Evolutionary conservation across 2,329 filamentous ascomycete genomes (phyloP).

Genomic region (Pleoardoris graminearum): DNA sequence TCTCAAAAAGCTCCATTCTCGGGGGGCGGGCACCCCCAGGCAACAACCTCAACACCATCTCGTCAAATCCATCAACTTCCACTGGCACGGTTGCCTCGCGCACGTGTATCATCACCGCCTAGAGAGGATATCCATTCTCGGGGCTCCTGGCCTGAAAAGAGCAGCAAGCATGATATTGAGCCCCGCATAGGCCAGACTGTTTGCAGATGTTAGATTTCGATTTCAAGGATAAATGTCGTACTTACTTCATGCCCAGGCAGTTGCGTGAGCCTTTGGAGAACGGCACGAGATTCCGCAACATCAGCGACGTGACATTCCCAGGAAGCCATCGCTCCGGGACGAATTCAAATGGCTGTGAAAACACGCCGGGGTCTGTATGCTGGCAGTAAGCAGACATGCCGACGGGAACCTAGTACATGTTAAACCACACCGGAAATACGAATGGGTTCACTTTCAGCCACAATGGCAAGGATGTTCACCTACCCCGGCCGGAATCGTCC

Average conservation of each 20-base stretch:
- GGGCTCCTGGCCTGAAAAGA: too few relatives aligned
- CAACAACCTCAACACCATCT: constrained; percentile 14
- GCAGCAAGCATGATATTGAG: constrained; percentile 25
- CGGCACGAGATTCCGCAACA: constrained; percentile 15
- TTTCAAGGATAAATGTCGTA: too few relatives aligned
- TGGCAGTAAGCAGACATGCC: constrained; percentile 19
- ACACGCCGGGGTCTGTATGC: constrained; percentile 16
- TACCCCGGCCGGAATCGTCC: constrained; percentile 16
- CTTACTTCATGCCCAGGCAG: constrained; percentile 23
- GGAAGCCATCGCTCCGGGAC: constrained; percentile 19
- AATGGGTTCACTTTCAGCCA: too few relatives aligned
- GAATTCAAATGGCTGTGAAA: constrained; percentile 17
- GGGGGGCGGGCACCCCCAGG: too few relatives aligned
- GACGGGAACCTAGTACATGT: constrained; percentile 18
- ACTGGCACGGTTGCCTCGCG: too few relatives aligned
- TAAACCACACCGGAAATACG: too few relatives aligned
- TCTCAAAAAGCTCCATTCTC: too few relatives aligned
- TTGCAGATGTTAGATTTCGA: too few relatives aligned
- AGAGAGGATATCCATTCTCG: too few relatives aligned
- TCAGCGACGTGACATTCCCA: not conserved
- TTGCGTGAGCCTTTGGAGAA: constrained; percentile 21
- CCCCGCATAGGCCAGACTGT: constrained; percentile 24
- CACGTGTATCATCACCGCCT: too few relatives aligned
- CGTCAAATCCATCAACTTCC: too few relatives aligned
- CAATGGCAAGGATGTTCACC: not conserved